Evolutionary conservation across 805 yeast genomes (phyloP), one percentile per base, ranked within the genome.

Genomic region (Scheffersomyces ergatensis): DNA sequence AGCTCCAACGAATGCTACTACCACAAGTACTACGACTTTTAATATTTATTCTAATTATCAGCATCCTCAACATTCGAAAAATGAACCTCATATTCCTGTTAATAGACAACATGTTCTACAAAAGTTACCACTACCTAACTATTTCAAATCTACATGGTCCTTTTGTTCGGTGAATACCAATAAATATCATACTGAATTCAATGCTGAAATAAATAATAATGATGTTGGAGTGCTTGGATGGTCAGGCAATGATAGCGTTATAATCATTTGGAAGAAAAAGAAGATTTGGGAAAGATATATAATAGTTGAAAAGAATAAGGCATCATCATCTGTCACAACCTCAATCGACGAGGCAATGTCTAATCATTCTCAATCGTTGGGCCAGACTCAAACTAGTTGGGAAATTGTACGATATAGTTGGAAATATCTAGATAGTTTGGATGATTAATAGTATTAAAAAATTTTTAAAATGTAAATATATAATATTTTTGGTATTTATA

Each of bases 201-300:
- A 36, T 5, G 31, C 25, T 19, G 42, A 37, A 3, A 34, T 38
- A 11, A 41, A 38, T 33, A 58, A 56, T 37, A 49, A 44, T 38
- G 74, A 68, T 42, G 45, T 49, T 14, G 76, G 74, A 2, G 58
- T 57, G 2, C 24, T 70, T 19, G 95, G 92, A 1, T 88, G 95
- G 95, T 71, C 83, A 1, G 82, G 82, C 5, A 89, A 86, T 48
- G 88, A 81, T 46, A 72, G 84, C 11, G 63, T 92, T 4, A 74
- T 89, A 0, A 74, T 90, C 1, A 65, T 92, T 2, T 89, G 97
- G 96, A 75, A 77, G 43, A 62, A 66, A 32, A 73, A 80, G 45
- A 82, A 83, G 4, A 80, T 81, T 21, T 88, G 97, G 96, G 97
- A 92, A 57, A 88, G 85, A 57, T 92, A 85, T 58, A 79, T 72